A percentile compares a stretch with the other conserved stretches of the same genome.
Evolutionary conservation across 2,329 filamentous ascomycete genomes (phyloP).

Genomic region (Neonectria coccinea): DNA sequence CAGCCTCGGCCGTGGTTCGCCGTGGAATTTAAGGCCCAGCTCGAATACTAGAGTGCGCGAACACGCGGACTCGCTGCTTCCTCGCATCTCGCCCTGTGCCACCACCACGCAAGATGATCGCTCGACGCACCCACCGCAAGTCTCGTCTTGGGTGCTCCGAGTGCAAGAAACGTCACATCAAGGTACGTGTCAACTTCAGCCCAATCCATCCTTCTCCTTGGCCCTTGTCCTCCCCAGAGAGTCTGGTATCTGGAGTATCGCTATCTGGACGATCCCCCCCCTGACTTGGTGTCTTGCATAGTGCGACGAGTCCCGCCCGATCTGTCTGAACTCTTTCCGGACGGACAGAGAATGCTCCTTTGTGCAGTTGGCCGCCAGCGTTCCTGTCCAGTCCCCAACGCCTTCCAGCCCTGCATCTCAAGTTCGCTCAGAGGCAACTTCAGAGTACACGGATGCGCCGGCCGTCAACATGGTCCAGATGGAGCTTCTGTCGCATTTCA

Average conservation of each 20-base stretch:
- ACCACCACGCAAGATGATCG: conserved; percentile 1
- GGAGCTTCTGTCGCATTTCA: background rate
- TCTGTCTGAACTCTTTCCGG: conserved; percentile 3
- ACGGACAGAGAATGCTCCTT: conserved; percentile 2
- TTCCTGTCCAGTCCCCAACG: conserved; percentile 4
- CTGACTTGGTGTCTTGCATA: background rate
- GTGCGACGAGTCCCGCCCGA: conserved; percentile 13
- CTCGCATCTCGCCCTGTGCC: background rate
- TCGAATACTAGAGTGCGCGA: background rate
- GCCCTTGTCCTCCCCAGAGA: background rate
- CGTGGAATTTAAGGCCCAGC: background rate
- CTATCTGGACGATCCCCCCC: too few relatives aligned
- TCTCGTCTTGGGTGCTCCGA: conserved; percentile 11
- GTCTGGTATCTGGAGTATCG: background rate
- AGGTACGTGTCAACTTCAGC: background rate
- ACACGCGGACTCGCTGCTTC: background rate
- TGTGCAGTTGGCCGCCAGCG: background rate
- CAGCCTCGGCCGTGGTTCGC: too few relatives aligned
- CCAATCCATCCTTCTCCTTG: background rate
- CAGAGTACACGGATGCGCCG: background rate
- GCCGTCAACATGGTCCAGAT: conserved; percentile 4
- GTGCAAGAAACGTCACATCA: conserved; percentile 17
- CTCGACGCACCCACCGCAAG: conserved; percentile 8
- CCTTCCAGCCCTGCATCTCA: background rate
- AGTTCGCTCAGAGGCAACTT: background rate